Percentiles rank a stretch among this genome's conserved stretches.
Evolutionary conservation across 257 asterid species (phyloP).

Genomic region (Ligustrum vulgare): DNA sequence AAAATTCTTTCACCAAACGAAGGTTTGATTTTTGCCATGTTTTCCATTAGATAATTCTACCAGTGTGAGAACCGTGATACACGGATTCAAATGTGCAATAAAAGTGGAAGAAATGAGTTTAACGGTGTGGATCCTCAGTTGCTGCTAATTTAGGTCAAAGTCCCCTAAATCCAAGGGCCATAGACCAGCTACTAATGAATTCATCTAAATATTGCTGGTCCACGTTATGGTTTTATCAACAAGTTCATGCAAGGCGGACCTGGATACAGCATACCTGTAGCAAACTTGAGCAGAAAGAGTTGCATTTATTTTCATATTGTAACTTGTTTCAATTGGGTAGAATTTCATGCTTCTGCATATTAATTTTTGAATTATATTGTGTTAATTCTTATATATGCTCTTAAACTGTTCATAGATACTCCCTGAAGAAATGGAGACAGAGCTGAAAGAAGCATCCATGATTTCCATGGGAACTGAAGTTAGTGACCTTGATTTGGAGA

Average conservation of each 20-base stretch:
- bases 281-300: background rate
- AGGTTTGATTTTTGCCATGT: no score
- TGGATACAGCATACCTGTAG: background rate
- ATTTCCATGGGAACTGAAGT: conserved; percentile 65
- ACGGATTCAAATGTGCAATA: background rate
- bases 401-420: conserved; percentile 34
- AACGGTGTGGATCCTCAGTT: background rate
- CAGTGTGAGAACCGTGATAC: background rate
- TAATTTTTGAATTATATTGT: no score
- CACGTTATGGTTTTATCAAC: background rate
- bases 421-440: conserved; percentile 54
- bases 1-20: no score
- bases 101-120: background rate
- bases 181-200: background rate
- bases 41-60: background rate
- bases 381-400: background rate
- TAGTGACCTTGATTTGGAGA: conserved; percentile 55
- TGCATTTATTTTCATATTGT: background rate
- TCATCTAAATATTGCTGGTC: background rate
- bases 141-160: background rate
- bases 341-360: background rate
- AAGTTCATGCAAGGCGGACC: background rate
- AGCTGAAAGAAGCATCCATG: conserved; percentile 53
- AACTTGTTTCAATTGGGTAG: background rate
- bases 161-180: background rate